A percentile compares a stretch with the other conserved stretches of the same genome.
Evolutionary conservation across 2,329 filamentous ascomycete species (phyloP).

Genomic region (Pseudogymnoascus destructans): DNA sequence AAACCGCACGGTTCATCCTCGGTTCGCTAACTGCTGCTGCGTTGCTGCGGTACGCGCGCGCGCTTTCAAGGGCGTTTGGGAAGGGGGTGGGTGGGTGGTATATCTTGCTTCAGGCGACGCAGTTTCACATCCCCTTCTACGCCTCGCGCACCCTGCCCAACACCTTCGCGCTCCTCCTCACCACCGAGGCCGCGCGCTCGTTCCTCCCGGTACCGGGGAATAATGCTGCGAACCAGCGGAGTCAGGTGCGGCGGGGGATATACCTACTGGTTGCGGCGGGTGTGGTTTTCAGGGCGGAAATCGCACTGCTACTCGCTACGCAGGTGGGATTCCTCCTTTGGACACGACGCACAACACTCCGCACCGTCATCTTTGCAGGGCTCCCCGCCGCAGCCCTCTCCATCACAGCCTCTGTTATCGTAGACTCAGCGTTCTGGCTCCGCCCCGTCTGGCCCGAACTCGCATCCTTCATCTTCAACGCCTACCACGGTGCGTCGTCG

Average conservation of each 20-base stretch:
- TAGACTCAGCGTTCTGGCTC: constrained; percentile 95
- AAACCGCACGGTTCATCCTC: constrained; percentile 61
- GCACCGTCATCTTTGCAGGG: constrained; percentile 53
- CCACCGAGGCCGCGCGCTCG: constrained; percentile 45
- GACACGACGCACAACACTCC: constrained; percentile 37
- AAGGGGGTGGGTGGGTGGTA: constrained; percentile 63
- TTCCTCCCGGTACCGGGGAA: constrained; percentile 32
- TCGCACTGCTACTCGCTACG: constrained; percentile 65
- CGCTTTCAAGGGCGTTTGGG: constrained; percentile 57
- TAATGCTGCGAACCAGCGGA: constrained; percentile 23
- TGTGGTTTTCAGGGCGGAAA: constrained; percentile 77
- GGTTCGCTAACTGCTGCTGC: constrained; percentile 62
- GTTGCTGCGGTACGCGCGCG: constrained; percentile 51
- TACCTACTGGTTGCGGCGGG: constrained; percentile 67
- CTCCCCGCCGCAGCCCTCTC: constrained; percentile 51
- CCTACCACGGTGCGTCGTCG: constrained; percentile 66
- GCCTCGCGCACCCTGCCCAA: constrained; percentile 85
- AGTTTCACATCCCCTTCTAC: constrained; percentile 92
- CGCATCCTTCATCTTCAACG: constrained; percentile 82
- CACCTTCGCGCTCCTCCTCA: constrained; percentile 85
- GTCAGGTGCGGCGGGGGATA: constrained; percentile 40
- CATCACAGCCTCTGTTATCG: constrained; percentile 53
- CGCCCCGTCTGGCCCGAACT: constrained; percentile 80
- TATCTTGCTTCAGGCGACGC: constrained; percentile 59
- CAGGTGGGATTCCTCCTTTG: constrained; percentile 52